Conservation (phyloP, 2,329 filamentous ascomycete species). For the Parastagonospora nodorum region DNA sequence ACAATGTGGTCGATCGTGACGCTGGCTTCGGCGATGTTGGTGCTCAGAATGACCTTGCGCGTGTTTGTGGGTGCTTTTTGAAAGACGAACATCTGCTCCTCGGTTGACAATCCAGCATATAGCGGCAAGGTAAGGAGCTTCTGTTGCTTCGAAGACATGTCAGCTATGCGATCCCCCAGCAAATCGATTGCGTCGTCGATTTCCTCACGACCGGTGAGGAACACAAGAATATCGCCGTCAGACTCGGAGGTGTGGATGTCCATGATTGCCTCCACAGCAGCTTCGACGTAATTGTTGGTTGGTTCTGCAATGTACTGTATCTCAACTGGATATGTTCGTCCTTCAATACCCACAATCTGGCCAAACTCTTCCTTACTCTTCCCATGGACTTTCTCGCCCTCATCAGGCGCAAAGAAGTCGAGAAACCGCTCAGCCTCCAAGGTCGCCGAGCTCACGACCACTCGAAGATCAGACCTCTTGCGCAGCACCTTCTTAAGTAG, state of each 20-base stretch:
- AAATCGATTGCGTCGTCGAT: constrained; percentile 83
- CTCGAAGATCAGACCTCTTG: constrained; percentile 77
- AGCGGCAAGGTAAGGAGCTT: constrained; percentile 75
- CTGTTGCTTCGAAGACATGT: constrained; percentile 64
- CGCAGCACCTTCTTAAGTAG: constrained; percentile 88
- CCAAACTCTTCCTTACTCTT: constrained; percentile 53
- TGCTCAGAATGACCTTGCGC: constrained; percentile 89
- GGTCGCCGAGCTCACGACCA: constrained; percentile 92
- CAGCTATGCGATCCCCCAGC: constrained; percentile 72
- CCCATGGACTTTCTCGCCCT: constrained; percentile 44
- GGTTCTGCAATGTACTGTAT: constrained; percentile 79
- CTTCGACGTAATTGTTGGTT: constrained; percentile 84
- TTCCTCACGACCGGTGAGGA: constrained; percentile 90
- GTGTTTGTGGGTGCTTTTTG: constrained; percentile 80
- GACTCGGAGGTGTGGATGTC: constrained; percentile 83
- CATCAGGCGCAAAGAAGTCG: constrained; percentile 69
- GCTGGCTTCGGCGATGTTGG: constrained; percentile 95
- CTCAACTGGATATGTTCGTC: constrained; percentile 87
- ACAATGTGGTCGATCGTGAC: constrained; percentile 91
- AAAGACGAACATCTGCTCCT: constrained; percentile 95
- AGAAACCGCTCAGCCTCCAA: constrained; percentile 87
- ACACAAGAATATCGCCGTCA: constrained; percentile 86
- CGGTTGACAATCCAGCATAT: constrained; percentile 85
- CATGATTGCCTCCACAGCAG: constrained; percentile 79
- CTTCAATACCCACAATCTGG: constrained; percentile 82